Base-by-base conservation (phyloP, 1,284 basidiomycete genomes). In the Malassezia globosa region DNA sequence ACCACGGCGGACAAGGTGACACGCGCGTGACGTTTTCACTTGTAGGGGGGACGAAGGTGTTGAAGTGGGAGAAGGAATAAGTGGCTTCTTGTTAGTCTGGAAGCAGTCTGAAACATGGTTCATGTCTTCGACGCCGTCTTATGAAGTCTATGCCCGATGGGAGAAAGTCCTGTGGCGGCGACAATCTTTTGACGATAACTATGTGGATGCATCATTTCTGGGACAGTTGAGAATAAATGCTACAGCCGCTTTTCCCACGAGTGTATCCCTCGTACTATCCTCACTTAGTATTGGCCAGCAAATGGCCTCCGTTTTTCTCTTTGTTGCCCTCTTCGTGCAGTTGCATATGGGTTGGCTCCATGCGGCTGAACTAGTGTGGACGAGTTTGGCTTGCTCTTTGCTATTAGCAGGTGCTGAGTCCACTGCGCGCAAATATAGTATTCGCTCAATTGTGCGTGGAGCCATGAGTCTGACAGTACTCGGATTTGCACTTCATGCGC, bases 141-240 rank as follows among this genome's bases (percentile, higher is more conserved):
- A n/a, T n/a, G n/a, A n/a, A n/a, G n/a, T n/a, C n/a, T n/a, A n/a
- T n/a, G n/a, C n/a, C n/a, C n/a, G n/a, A n/a, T 92, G 87, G 85
- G 80, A 82, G 67, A 84, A 82, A 65, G 77, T 85, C n/a, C 78
- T 95, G 16, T 94, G 87, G 87, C 81, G 81, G 66, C 75, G 72
- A 54, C 84, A 84, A 65, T 75, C 78, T 5, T 84, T 79, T 66
- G 81, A 84, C 13, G 89, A 94, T 73, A 88, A 90, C 70, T 81
- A 87, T 73, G 82, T 94, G 42, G 83, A 85, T 8, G 73, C 74
- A 2, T 77, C 80, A 7, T 94, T 92, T 71, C 77, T 92, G 42
- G 80, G 82, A 1, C 82, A 85, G 51, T 74, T 94, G 51, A 51
- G 48, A 1, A 62, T 55, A 42, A 64, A 64, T 26, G 55, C 61